Evolutionary conservation across 1,139 yeast species (phyloP).

Genomic region (Pichiaceae sp.): DNA sequence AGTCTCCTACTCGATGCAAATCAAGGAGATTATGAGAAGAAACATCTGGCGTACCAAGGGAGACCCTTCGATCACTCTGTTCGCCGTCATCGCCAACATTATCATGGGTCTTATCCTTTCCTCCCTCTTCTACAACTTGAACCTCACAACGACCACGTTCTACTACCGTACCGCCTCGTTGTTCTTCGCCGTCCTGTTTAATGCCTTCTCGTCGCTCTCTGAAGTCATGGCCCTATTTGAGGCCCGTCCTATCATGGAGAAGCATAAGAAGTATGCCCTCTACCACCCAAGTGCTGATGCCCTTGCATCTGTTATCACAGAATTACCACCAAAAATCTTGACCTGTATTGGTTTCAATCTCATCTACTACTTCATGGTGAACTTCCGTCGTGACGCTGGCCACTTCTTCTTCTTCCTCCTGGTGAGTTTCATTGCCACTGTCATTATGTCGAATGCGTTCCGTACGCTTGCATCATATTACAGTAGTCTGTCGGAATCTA

Average conservation of each 20-base stretch:
- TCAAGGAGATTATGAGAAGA: conserved; percentile 35
- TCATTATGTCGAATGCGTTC: conserved; percentile 36
- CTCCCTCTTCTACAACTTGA: conserved; percentile 39
- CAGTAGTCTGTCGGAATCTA: conserved; percentile 40
- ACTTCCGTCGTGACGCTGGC: conserved; percentile 41
- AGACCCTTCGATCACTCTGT: conserved; percentile 40
- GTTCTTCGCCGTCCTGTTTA: conserved; percentile 44
- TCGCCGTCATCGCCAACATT: conserved; percentile 37
- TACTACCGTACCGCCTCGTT: conserved; percentile 51
- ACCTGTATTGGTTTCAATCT: conserved; percentile 35
- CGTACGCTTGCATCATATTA: conserved; percentile 42
- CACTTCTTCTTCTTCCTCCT: conserved; percentile 49
- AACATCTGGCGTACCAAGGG: conserved; percentile 41
- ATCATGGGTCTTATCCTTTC: conserved; percentile 46
- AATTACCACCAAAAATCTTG: conserved; percentile 38
- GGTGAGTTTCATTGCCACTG: conserved; percentile 31
- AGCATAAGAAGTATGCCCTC: conserved; percentile 46
- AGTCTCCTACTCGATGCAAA: conserved; percentile 35
- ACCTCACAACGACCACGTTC: conserved; percentile 35
- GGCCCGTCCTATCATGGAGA: conserved; percentile 45
- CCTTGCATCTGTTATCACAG: conserved; percentile 35
- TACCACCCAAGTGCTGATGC: conserved; percentile 55
- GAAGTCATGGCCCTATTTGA: conserved; percentile 39
- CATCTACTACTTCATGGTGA: conserved; percentile 41
- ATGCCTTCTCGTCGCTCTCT: conserved; percentile 46